Evolutionary conservation across 805 yeast species (phyloP), one percentile per base, ranked within the genome.

Genomic region (Candida insectorum): DNA sequence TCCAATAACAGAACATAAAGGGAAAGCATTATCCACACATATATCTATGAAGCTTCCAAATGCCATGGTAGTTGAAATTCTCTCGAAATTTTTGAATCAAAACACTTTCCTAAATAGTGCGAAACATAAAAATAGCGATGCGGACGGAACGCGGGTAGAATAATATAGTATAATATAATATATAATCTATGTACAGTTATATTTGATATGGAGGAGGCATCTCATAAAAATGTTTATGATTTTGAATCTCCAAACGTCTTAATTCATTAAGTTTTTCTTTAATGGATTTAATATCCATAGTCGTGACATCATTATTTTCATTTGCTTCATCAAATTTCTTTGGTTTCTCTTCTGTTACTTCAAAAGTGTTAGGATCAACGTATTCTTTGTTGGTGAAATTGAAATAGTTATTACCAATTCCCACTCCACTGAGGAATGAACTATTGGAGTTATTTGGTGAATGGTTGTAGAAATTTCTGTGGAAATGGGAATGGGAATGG

Each of bases 1-100:
- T 5, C 77, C 78, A 3, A 89, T 68, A 30, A 86, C 79, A 2
- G 87, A 73, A 56, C 97, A 88, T 30, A 88, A 57, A 6, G 96
- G 95, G 26, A 88, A 62, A 4, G 94, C 78, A 1, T 88, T 75
- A 32, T 69, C 71, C 24, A 65, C 51, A 58, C 96, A 88, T 24
- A 88, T 68, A 10, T 52, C 44, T 17, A 65, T 66, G 51, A 85
- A 82, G 43, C 75, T 73, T 15, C 91, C 93, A 55, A 82, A 83
- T 2, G 64, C 66, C 88, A 80, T 81, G 16, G n/a, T 8, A 15
- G 9, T 7, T 18, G 15, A 7, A 15, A 29, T 16, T 14, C 16
- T n/a, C 24, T n/a, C 10, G 22, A 30, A 13, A 13, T 22, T n/a
- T 19, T 23, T 6, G 24, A 30, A 30, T 24, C 33, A 24, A 30